Conservation (phyloP, 1,284 basidiomycete species). For the Gymnopus androsaceus region DNA sequence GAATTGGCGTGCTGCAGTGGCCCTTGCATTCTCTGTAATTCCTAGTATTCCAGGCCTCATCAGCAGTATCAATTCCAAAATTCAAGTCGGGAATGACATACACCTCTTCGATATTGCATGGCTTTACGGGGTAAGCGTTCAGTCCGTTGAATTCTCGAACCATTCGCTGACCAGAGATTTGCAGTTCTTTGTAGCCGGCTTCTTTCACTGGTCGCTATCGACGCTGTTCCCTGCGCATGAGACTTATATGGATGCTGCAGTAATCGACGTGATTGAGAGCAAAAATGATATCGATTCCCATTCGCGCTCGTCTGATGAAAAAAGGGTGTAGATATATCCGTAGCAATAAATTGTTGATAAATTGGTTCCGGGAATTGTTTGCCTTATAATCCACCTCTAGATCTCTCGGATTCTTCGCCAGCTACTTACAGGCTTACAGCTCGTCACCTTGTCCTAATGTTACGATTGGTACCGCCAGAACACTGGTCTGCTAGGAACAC, state of each 20-base stretch:
- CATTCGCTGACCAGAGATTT: conserved; percentile 2
- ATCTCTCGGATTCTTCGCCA: too few relatives aligned
- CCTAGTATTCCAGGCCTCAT: conserved; percentile 72
- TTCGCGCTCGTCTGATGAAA: neutral
- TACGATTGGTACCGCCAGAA: too few relatives aligned
- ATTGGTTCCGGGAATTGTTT: too few relatives aligned
- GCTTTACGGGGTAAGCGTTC: conserved; percentile 63
- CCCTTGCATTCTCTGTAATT: conserved; percentile 62
- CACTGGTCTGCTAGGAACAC: too few relatives aligned
- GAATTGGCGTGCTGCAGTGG: conserved; percentile 74
- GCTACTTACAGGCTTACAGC: too few relatives aligned
- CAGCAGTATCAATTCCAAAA: conserved; percentile 60
- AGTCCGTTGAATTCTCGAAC: too few relatives aligned
- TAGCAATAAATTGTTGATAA: neutral
- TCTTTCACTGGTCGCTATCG: conserved; percentile 55
- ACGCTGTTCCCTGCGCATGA: conserved; percentile 57
- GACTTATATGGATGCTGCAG: conserved; percentile 44
- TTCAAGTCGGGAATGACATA: conserved; percentile 52
- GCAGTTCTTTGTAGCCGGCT: conserved; percentile 33
- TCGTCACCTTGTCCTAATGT: too few relatives aligned
- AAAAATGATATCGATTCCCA: conserved; percentile 2
- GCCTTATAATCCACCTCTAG: too few relatives aligned
- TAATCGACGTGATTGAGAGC: neutral
- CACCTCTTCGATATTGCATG: conserved; percentile 69
- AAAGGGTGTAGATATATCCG: neutral